Evolutionary conservation across 2,329 filamentous ascomycete species (phyloP).

Genomic region (Dactylonectria estremocensis): DNA sequence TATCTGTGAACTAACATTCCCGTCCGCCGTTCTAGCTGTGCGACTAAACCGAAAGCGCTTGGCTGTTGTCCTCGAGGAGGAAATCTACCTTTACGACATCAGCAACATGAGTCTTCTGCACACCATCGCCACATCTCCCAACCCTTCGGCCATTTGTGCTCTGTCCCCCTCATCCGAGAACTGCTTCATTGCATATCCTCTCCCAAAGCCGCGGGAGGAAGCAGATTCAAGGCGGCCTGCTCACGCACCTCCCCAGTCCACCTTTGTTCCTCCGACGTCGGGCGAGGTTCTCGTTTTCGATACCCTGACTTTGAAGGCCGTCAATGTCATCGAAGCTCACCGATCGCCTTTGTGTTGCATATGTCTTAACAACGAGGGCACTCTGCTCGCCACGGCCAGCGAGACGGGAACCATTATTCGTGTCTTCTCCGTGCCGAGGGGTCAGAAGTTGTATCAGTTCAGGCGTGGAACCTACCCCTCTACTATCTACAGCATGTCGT

Average conservation of each 20-base stretch:
- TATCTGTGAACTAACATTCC: conserved; percentile 98
- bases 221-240: conserved; percentile 74
- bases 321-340: conserved; percentile 96
- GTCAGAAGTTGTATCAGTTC: conserved; percentile 96
- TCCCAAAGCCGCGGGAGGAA: conserved; percentile 81
- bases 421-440: conserved; percentile 92
- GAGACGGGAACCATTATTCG: conserved; percentile 98
- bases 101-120: conserved; percentile 97
- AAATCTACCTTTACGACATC: conserved; percentile 99
- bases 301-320: conserved; percentile 87
- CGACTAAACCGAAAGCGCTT: conserved; percentile 94
- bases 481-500: conserved; percentile 98
- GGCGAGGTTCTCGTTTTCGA: conserved; percentile 96
- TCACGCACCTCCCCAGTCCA: conserved; percentile 86
- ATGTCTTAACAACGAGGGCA: conserved; percentile 92
- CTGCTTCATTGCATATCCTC: conserved; percentile 94
- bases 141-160: conserved; percentile 91
- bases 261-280: conserved; percentile 86
- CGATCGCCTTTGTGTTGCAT: conserved; percentile 92
- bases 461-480: conserved; percentile 95
- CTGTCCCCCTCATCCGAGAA: conserved; percentile 95
- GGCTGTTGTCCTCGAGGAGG: conserved; percentile 93
- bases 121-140: conserved; percentile 94
- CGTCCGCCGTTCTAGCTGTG: conserved; percentile 94
- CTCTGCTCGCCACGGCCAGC: conserved; percentile 91